Conservation (phyloP, 2,329 filamentous ascomycete species). For the Cercospora beticola region DNA sequence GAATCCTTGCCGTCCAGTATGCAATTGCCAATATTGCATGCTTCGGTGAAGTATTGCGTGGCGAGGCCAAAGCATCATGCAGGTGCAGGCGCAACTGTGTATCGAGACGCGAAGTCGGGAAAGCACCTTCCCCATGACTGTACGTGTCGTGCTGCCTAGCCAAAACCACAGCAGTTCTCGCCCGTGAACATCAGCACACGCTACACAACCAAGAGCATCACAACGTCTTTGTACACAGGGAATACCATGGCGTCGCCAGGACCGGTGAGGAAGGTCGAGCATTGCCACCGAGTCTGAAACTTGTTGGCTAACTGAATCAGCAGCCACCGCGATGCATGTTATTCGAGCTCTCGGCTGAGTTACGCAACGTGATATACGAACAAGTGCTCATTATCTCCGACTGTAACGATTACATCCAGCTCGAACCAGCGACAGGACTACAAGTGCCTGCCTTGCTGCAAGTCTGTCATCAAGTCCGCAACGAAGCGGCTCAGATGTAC, state of each 20-base stretch:
- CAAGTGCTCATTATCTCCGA: neutral
- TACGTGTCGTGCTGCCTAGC: neutral
- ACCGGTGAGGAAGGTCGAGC: neutral
- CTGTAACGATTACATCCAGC: accelerated
- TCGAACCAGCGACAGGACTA: neutral
- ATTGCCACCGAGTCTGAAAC: neutral
- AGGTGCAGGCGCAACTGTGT: neutral
- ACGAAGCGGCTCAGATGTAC: neutral
- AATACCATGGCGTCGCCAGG: neutral
- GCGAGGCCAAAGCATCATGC: neutral
- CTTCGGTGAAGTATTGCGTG: neutral
- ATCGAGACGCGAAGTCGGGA: neutral
- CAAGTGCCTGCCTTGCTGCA: neutral
- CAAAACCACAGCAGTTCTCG: neutral
- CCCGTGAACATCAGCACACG: neutral
- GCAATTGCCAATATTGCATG: too few species aligned
- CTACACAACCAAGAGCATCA: neutral
- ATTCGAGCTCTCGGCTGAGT: neutral
- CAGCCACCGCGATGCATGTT: neutral
- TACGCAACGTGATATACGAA: neutral
- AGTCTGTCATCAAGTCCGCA: neutral
- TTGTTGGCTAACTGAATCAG: neutral
- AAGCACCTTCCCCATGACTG: neutral
- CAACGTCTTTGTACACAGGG: too few species aligned
- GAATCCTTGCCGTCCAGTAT: too few species aligned